These are phyloP conservation scores for Poa pratensis DNA, from an alignment of 176 grass and related monocot genomes.

Conservation along the genomic window DNA sequence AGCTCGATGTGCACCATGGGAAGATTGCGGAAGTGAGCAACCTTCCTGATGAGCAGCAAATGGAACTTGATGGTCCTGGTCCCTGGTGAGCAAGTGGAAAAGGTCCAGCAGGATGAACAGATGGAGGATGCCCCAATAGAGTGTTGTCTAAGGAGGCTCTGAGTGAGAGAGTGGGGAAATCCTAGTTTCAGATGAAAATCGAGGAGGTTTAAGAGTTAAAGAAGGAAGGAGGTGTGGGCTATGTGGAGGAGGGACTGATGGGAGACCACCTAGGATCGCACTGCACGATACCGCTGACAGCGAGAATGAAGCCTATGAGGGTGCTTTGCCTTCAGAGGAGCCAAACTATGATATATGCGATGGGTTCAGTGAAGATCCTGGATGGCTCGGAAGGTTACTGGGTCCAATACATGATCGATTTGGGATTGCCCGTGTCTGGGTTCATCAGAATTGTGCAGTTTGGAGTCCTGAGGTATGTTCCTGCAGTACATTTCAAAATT, in stretches of 20 bases:
- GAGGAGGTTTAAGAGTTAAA: conserved; percentile 50
- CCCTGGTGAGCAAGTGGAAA: conserved; percentile 43
- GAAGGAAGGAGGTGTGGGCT: conserved; percentile 86
- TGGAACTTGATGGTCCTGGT: conserved; percentile 29
- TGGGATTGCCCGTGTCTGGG: conserved; percentile 90
- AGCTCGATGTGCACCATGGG: conserved; percentile 4
- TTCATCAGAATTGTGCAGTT: conserved; percentile 98
- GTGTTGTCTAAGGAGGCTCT: conserved; percentile 42
- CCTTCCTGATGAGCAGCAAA: conserved; percentile 46
- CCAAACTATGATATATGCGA: conserved; percentile 92
- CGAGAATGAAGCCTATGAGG: conserved; percentile 92
- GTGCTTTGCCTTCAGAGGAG: conserved; percentile 83
- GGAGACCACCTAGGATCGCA: conserved; percentile 79
- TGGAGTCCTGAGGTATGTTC: conserved; percentile 88
- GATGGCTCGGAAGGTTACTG: conserved; percentile 90
- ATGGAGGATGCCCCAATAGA: conserved; percentile 39
- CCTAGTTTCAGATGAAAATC: conserved; percentile 48
- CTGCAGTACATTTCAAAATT: conserved; percentile 27
- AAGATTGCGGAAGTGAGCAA: conserved; percentile 32
- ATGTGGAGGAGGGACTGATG: conserved; percentile 91
- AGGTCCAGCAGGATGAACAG: conserved; percentile 33
- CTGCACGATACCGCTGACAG: conserved; percentile 76
- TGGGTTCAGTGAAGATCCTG: conserved; percentile 89
- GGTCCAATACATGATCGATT: conserved; percentile 87
- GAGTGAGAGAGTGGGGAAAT: conserved; percentile 43